Base-by-base conservation (phyloP, 768 basidiomycete species). In the Lactifluus subvellereus region DNA sequence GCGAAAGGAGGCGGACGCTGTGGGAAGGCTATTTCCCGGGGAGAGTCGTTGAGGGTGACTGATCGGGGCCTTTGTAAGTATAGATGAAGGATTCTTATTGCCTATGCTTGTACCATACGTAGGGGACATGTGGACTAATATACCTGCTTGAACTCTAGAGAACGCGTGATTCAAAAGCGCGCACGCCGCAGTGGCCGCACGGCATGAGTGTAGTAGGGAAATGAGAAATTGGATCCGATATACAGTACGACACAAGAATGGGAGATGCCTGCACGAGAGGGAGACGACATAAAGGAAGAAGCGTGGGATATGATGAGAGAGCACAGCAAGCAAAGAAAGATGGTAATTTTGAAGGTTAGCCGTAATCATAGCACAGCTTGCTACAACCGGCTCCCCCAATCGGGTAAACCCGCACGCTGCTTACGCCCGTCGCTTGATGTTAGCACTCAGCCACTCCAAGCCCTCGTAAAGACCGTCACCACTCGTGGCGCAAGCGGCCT, bases 391-490 rank as follows among this genome's bases (percentile, higher is more conserved):
- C 48, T 48, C 59, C 54, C 51, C 53, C 69, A 72, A 73, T 73
- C 64, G 69, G 70, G 67, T 69, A 61, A 71, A 61, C 55, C 45
- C 71, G 69, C 62, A 69, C 65, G 68, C 61, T 54, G 53, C 56
- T 85, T 84, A 90, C 78, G 80, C 79, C 75, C 88, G 87, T 74
- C 87, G 86, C 79, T 90, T 91, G 79, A 93, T 88, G 82, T 93
- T 93, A 69, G 84, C 83, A 69, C 88, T 90, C 84, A 94, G 78
- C 96, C 94, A 98, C 79, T 98, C 95, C 70, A 97, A 82, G 76
- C 96, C 96, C 79, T 98, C 96, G 75, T 98, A 98, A 62, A 98
- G 82, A 79, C 97, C 97, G 74, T 98, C 97, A 68, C 96, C 97
- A 69, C 91, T 95, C 50, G 97, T 98, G 60, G 97, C 97, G 73